These are phyloP conservation scores for Leccinum solheimii DNA, from an alignment of 1,284 basidiomycete species.

Conservation along the genomic window DNA sequence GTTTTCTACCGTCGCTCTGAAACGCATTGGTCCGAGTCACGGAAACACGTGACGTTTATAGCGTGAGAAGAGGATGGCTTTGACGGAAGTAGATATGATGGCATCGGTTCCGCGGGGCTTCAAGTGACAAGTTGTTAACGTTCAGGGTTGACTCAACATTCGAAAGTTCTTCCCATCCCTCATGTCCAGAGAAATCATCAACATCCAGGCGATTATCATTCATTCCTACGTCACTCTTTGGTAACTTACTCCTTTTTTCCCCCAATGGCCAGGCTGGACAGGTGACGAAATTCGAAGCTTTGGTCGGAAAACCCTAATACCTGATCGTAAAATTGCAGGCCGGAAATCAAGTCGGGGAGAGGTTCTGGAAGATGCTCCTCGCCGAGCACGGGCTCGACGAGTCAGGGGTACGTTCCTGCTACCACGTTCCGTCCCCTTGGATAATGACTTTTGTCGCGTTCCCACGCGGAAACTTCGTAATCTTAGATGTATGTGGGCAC, in stretches of 20 bases:
- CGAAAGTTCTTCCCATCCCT: slow-evolving; percentile 18
- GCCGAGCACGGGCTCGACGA: slow-evolving; percentile 77
- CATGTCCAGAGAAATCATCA: slow-evolving; percentile 65
- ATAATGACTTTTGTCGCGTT: slow-evolving; percentile 31
- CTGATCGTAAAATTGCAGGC: slow-evolving; percentile 45
- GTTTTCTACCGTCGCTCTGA: slow-evolving; percentile 63
- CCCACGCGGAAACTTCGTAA: slow-evolving; percentile 8
- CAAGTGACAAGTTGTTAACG: background rate
- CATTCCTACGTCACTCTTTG: background rate
- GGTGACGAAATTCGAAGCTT: slow-evolving; percentile 38
- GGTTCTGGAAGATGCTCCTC: slow-evolving; percentile 78
- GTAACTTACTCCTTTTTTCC: slow-evolving; percentile 7
- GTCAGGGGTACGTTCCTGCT: slow-evolving; percentile 54
- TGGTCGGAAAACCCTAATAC: slow-evolving; percentile 14
- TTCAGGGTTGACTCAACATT: slow-evolving; percentile 6
- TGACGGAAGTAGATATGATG: slow-evolving; percentile 14
- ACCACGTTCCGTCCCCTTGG: slow-evolving; percentile 4
- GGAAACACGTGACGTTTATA: slow-evolving; percentile 15
- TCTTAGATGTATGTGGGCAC: slow-evolving; percentile 48
- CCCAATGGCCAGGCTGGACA: slow-evolving; percentile 51
- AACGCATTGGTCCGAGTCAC: slow-evolving; percentile 50
- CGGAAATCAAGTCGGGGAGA: slow-evolving; percentile 75
- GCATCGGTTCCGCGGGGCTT: slow-evolving; percentile 11
- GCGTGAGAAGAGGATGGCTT: slow-evolving; percentile 5
- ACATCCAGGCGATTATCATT: slow-evolving; percentile 50